Percentiles rank a stretch among this genome's conserved stretches.
phyloP scores from a whole-genome alignment of 768 basidiomycete species.

The Crepidotus variabilis region DNA sequence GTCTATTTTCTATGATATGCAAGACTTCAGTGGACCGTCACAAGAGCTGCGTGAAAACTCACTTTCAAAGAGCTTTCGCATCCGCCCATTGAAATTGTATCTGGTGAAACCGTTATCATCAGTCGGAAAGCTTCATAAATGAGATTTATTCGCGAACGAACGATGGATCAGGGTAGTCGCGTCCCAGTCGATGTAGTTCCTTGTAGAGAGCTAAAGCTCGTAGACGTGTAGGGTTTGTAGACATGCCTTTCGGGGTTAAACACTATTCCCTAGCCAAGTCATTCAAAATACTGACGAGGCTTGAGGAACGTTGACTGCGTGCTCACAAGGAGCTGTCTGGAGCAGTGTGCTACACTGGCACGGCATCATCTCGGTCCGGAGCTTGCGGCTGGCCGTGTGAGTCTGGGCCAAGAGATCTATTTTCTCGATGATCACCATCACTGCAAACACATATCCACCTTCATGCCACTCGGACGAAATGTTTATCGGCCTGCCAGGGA shows the following conservation, averaged over 20 bases:
- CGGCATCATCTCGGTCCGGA: no score
- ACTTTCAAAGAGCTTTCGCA: conserved; percentile 76
- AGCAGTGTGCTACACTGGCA: no score
- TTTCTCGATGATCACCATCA: no score
- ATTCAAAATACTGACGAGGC: no score
- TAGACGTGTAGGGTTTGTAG: conserved; percentile 47
- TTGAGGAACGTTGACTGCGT: no score
- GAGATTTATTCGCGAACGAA: conserved; percentile 18
- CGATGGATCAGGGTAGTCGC: conserved; percentile 82
- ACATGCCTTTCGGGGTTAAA: conserved; percentile 30
- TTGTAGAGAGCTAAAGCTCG: conserved; percentile 77
- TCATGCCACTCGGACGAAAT: no score
- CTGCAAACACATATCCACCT: no score
- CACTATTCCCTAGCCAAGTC: not conserved
- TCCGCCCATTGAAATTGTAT: conserved; percentile 73
- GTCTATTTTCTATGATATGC: conserved; percentile 52
- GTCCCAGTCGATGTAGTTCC: conserved; percentile 74
- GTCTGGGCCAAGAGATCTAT: no score
- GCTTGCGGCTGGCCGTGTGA: no score
- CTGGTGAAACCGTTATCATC: conserved; percentile 27
- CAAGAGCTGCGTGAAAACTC: conserved; percentile 17
- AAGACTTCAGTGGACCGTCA: not conserved
- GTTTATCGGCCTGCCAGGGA: no score
- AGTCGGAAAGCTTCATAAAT: no score
- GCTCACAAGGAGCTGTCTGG: no score